These are phyloP conservation scores for Pythium plurisporium DNA, from an alignment of 352 stramenopile species.

Conservation along the genomic window DNA sequence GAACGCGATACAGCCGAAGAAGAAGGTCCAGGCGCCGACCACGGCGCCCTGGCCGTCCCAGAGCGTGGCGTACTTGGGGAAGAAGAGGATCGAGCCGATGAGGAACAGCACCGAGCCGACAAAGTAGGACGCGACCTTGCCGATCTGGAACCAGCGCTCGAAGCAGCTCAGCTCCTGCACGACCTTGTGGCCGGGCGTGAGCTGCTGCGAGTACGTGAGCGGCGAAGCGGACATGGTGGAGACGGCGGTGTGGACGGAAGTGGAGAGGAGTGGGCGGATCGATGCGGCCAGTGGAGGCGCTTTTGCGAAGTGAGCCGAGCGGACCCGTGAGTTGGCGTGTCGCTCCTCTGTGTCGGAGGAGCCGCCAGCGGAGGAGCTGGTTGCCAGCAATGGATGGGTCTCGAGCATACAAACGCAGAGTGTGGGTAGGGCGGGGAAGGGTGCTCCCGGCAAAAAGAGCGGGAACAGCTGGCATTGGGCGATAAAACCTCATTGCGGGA, in stretches of 20 bases:
- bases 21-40: conserved; percentile 63
- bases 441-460: background rate
- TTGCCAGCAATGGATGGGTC: conserved; percentile 19
- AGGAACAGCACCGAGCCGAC: conserved; percentile 70
- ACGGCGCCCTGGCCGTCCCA: conserved; percentile 56
- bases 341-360: conserved; percentile 8
- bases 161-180: conserved; percentile 20
- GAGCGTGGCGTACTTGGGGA: conserved; percentile 61
- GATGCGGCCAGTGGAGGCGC: background rate
- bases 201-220: conserved; percentile 25
- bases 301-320: background rate
- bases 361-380: background rate
- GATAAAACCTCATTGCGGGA: conserved; percentile 6
- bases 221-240: conserved; percentile 15
- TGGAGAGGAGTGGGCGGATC: background rate
- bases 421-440: background rate
- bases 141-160: conserved; percentile 51
- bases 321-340: conserved; percentile 1
- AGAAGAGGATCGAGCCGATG: conserved; percentile 76
- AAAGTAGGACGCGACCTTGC: conserved; percentile 49
- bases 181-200: conserved; percentile 17
- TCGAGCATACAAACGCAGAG: conserved; percentile 17
- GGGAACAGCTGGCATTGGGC: background rate
- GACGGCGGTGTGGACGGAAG: background rate
- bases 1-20: conserved; percentile 72